These are phyloP conservation scores for Typha latifolia DNA, from an alignment of 176 grass and related monocot genomes.

Conservation along the genomic window DNA sequence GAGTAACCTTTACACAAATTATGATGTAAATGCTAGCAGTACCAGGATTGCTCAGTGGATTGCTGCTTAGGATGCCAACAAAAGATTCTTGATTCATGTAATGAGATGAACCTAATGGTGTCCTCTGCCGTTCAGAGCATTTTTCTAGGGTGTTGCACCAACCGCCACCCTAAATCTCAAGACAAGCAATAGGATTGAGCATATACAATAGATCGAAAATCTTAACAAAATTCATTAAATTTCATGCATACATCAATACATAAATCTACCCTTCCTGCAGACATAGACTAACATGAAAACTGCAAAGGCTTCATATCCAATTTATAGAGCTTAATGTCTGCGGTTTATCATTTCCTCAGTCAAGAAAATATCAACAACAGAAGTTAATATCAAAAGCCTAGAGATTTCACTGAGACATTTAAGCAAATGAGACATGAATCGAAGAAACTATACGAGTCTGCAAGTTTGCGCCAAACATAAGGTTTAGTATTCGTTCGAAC, in stretches of 20 bases:
- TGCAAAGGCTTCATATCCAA: no score
- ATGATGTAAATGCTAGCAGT: not conserved
- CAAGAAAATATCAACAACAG: no score
- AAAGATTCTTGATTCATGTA: constrained; percentile 38
- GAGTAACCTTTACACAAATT: constrained; percentile 1
- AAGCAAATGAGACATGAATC: no score
- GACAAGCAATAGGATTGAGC: constrained; percentile 2
- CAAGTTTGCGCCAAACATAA: no score
- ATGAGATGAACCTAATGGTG: constrained; percentile 37
- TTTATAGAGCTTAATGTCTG: no score
- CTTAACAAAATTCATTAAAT: not conserved
- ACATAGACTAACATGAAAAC: no score
- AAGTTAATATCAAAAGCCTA: no score
- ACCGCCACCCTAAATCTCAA: constrained; percentile 43
- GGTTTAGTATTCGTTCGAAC: no score
- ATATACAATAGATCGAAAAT: not conserved
- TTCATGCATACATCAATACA: not conserved
- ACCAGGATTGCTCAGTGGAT: constrained; percentile 48
- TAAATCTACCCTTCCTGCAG: no score
- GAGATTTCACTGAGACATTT: no score
- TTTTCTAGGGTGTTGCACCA: constrained; percentile 43
- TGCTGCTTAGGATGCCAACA: constrained; percentile 52
- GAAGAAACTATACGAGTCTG: no score
- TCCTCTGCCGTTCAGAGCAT: constrained; percentile 36
- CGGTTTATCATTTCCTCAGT: no score